Conservation (phyloP, 768 basidiomycete species). For the Gymnopilus junonius region DNA sequence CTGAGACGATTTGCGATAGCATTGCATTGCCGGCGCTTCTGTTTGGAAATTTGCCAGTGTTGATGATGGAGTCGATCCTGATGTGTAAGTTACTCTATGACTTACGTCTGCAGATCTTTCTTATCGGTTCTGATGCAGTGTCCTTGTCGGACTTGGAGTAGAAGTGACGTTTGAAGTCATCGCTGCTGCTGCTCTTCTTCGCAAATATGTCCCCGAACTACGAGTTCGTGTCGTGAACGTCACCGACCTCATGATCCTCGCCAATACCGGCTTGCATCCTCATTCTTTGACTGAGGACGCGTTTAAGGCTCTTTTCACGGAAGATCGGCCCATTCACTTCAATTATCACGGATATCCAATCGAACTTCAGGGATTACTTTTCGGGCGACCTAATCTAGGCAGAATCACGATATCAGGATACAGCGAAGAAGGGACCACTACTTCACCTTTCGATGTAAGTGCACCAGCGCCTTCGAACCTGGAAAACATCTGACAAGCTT, state of each 20-base stretch:
- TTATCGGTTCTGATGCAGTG: constrained; percentile 47
- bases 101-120: background rate
- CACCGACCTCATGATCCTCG: constrained; percentile 87
- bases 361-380: constrained; percentile 69
- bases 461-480: background rate
- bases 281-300: constrained; percentile 66
- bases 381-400: constrained; percentile 53
- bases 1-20: constrained; percentile 31
- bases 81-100: constrained; percentile 52
- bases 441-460: constrained; percentile 77
- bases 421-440: constrained; percentile 78
- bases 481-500: background rate
- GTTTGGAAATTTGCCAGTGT: constrained; percentile 85
- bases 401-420: constrained; percentile 67
- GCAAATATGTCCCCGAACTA: constrained; percentile 67
- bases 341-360: constrained; percentile 87
- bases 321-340: constrained; percentile 70
- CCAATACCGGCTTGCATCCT: constrained; percentile 70
- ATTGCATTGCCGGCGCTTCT: constrained; percentile 87
- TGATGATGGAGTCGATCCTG: constrained; percentile 71
- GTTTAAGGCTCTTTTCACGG: constrained; percentile 76
- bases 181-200: constrained; percentile 81
- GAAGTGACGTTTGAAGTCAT: constrained; percentile 91
- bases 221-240: constrained; percentile 90
- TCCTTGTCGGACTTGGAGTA: constrained; percentile 86